These are phyloP conservation scores for Protomyces lactucae-debilis DNA, from an alignment of 1,139 yeast genomes.

Conservation along the genomic window DNA sequence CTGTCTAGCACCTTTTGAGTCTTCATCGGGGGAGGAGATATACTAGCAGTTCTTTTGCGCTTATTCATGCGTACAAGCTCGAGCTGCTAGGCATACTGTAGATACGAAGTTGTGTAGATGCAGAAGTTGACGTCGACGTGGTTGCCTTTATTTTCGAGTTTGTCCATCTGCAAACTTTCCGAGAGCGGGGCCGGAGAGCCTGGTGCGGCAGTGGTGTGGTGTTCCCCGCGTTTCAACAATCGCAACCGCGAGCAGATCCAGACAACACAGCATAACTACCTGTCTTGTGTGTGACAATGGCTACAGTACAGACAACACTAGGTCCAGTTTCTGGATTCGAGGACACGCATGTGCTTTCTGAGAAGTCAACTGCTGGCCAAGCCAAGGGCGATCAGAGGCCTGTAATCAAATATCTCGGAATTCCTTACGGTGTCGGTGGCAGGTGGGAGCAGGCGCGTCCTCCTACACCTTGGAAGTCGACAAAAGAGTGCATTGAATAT, in stretches of 20 bases:
- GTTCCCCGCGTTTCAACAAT: too few species aligned
- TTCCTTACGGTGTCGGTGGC: slow-evolving; percentile 13
- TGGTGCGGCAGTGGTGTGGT: too few species aligned
- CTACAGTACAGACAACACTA: slow-evolving; percentile 6
- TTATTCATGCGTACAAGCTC: not conserved
- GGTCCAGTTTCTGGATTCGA: slow-evolving; percentile 23
- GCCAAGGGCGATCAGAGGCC: not conserved
- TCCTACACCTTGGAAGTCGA: slow-evolving; percentile 1
- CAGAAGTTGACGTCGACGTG: not conserved
- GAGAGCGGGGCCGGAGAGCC: too few species aligned
- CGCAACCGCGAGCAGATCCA: too few species aligned
- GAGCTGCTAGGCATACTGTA: not conserved
- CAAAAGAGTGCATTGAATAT: slow-evolving; percentile 9
- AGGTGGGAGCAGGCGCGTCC: slow-evolving; percentile 17
- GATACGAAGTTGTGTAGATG: not conserved
- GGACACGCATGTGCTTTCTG: slow-evolving; percentile 12
- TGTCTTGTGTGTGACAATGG: not conserved
- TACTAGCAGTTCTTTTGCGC: not conserved
- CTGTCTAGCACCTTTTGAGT: not conserved
- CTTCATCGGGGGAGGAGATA: not conserved
- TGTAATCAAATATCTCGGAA: slow-evolving; percentile 17
- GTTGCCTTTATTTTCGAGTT: not conserved
- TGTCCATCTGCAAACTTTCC: too few species aligned
- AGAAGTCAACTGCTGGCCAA: slow-evolving; percentile 3
- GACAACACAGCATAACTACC: not conserved